These are phyloP conservation scores for Rhizoclosmatium sp. DNA, from an alignment of 192 early-diverging fungal genomes.

Conservation along the genomic window DNA sequence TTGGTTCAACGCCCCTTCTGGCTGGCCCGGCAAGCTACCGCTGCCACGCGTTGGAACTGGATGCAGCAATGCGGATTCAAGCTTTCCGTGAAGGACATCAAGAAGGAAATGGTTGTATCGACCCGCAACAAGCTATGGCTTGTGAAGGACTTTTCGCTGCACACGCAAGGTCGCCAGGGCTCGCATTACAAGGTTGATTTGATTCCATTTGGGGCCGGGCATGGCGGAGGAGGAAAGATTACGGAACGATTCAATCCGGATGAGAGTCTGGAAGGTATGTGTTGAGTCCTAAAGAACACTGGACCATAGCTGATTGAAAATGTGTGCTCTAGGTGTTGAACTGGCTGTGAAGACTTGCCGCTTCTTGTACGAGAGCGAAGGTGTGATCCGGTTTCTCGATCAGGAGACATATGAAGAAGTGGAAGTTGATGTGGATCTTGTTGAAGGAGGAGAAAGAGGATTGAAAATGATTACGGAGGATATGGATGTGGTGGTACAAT, in stretches of 20 bases:
- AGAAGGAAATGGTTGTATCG: constrained; percentile 4
- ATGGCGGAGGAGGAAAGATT: constrained; percentile 19
- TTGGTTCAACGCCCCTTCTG: neutral
- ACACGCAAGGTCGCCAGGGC: constrained; percentile 38
- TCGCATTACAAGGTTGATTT: constrained; percentile 38
- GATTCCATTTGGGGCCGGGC: constrained; percentile 9
- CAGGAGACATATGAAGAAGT: constrained; percentile 29
- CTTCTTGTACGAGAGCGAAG: constrained; percentile 30
- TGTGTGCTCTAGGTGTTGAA: constrained; percentile 20
- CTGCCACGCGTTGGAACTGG: neutral
- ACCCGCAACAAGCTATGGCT: constrained; percentile 15
- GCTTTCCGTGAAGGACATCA: constrained; percentile 13
- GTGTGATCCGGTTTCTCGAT: constrained; percentile 34
- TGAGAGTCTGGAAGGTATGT: constrained; percentile 26
- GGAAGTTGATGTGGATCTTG: neutral
- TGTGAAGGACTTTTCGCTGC: constrained; percentile 24
- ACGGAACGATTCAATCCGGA: constrained; percentile 12
- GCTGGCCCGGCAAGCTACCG: neutral
- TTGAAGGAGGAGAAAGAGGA: constrained; percentile 29
- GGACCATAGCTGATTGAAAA: neutral
- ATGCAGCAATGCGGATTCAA: constrained; percentile 6
- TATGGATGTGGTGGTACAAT: constrained; percentile 21
- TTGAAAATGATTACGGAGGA: constrained; percentile 19
- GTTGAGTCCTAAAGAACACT: neutral
- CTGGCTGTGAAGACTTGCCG: neutral